Conservation (phyloP, 2,329 filamentous ascomycete genomes). For the Aureobasidium sp. region DNA sequence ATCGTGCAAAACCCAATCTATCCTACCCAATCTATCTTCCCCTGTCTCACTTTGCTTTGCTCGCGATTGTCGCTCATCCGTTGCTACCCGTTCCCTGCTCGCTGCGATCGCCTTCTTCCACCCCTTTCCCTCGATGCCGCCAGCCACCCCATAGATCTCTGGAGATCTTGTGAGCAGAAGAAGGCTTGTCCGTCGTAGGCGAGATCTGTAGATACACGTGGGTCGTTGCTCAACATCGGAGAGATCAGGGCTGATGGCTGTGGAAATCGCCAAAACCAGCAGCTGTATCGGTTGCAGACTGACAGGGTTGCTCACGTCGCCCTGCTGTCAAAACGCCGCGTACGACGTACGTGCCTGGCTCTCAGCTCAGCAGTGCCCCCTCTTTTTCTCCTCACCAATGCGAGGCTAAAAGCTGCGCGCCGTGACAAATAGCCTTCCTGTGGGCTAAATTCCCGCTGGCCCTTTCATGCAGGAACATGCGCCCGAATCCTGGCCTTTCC, state of each 20-base stretch:
- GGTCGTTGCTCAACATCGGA: neutral
- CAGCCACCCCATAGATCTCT: neutral
- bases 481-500: neutral
- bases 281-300: neutral
- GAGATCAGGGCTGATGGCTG: neutral
- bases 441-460: neutral
- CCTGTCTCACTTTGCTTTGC: constrained; percentile 1
- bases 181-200: neutral
- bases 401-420: neutral
- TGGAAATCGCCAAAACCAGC: neutral
- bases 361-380: neutral
- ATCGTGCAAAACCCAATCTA: neutral
- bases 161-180: neutral
- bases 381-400: neutral
- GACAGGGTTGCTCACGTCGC: neutral
- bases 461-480: neutral
- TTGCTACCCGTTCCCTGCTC: neutral
- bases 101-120: neutral
- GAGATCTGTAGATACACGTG: neutral
- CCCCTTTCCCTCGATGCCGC: neutral
- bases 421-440: constrained; percentile 4
- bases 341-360: neutral
- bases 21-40: neutral
- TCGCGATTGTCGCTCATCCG: neutral
- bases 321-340: neutral